Evolutionary conservation across 768 basidiomycete genomes (phyloP), one percentile per base, ranked within the genome.

Genomic region (Lactarius indigo): DNA sequence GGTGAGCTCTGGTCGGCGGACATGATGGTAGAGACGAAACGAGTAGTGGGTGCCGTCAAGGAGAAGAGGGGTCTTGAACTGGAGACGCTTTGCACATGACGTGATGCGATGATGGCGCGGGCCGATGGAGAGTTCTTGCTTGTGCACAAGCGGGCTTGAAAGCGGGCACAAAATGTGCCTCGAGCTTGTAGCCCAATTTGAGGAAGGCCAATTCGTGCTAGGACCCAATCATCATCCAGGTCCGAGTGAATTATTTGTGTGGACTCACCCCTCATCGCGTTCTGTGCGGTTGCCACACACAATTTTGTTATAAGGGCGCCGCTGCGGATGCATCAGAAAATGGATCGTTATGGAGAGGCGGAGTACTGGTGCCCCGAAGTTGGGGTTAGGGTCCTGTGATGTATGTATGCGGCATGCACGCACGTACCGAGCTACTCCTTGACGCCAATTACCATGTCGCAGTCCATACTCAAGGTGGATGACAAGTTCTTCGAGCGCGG

Each of bases 11-110:
- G 52, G 30, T 44, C 33, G 17, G 69, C 44, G 28, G 69, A 62
- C 69, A 70, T 68, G 57, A 26, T 59, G 59, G 64, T 55, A 2
- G 35, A n/a, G 23, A 26, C 4, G 63, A 42, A 64, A 28, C 5
- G 35, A 42, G 39, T 39, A 17, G n/a, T 13, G 42, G 23, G 10
- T 18, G 59, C 28, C 20, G 59, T 41, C 10, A 35, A 35, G 12
- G 56, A 23, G 37, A 60, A 37, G 15, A 17, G 59, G 37, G 35
- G 20, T 26, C 33, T 23, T 23, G 4, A 42, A 5, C 10, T 44
- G 42, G 42, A 44, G 20, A 9, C 13, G 23, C 23, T 52, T 52
- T 52, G 31, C 5, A 7, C 57, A 33, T 58, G 37, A 39, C 37
- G 57, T 58, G 50, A 52, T 26, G 50, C 26, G 26, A 5, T 52